Percentiles rank a stretch among this genome's conserved stretches.
Conservation (phyloP, 331 rosid genomes). For the Acacia concinna region DNA sequence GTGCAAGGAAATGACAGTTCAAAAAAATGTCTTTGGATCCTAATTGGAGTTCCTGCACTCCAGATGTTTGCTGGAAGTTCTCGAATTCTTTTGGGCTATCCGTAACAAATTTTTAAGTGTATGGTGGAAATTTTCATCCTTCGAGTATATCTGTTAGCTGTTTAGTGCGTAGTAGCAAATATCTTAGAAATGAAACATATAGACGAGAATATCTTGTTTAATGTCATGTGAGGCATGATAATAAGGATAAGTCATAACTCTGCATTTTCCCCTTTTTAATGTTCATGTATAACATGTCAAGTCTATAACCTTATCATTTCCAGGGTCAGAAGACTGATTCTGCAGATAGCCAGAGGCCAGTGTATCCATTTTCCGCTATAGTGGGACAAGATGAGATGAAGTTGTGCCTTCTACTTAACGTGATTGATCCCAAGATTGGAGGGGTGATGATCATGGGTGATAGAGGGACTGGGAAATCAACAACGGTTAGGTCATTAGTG, state of each 20-base stretch:
- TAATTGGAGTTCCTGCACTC: conserved; percentile 8
- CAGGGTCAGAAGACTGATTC: conserved; percentile 57
- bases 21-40: too few species aligned
- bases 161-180: neutral
- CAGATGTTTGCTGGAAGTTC: conserved; percentile 27
- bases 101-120: neutral
- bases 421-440: conserved; percentile 94
- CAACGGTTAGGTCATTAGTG: conserved; percentile 81
- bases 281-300: neutral
- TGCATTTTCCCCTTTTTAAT: neutral
- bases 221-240: neutral
- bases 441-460: conserved; percentile 99
- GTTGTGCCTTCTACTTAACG: conserved; percentile 85
- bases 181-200: neutral
- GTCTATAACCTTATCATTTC: conserved; percentile 29
- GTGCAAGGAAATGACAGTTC: neutral
- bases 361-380: conserved; percentile 93
- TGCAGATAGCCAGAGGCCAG: conserved; percentile 82
- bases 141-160: neutral
- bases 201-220: neutral
- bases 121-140: neutral
- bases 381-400: conserved; percentile 99
- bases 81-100: neutral
- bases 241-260: neutral
- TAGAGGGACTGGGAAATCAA: conserved; percentile 94